Evolutionary conservation across 352 stramenopile species (phyloP).

Genomic region (Peronospora destructor): DNA sequence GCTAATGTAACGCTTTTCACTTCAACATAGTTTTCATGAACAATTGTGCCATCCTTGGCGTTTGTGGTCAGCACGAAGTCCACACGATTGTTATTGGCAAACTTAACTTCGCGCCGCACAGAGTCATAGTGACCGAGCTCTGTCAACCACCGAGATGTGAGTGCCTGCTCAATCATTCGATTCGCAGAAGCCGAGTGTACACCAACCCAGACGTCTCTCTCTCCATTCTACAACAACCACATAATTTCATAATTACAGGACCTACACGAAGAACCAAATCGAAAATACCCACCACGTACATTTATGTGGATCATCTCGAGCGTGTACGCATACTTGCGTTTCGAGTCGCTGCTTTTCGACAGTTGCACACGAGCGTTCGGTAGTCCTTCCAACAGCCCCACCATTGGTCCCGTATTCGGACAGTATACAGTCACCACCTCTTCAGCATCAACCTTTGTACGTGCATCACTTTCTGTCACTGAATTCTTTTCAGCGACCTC

Average conservation of each 20-base stretch:
- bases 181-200: constrained; percentile 75
- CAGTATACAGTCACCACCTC: constrained; percentile 70
- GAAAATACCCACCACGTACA: constrained; percentile 30
- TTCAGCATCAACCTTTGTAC: constrained; percentile 7
- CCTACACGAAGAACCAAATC: not conserved
- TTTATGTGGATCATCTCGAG: constrained; percentile 80
- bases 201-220: constrained; percentile 62
- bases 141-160: constrained; percentile 52
- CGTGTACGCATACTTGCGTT: constrained; percentile 81
- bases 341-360: constrained; percentile 64
- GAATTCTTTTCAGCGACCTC: not conserved
- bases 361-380: constrained; percentile 62
- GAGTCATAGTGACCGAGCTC: constrained; percentile 50
- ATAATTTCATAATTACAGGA: constrained; percentile 1
- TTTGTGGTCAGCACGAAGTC: constrained; percentile 68
- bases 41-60: constrained; percentile 23
- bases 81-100: constrained; percentile 74
- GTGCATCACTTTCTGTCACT: constrained; percentile 2
- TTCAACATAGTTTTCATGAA: constrained; percentile 69
- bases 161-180: constrained; percentile 66
- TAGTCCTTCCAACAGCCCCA: constrained; percentile 58
- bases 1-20: constrained; percentile 81
- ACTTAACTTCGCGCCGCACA: constrained; percentile 68
- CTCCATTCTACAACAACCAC: constrained; percentile 45
- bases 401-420: constrained; percentile 78